Evolutionary conservation across 306 rosid species (phyloP).

Genomic region (Castanopsis chinensis): DNA sequence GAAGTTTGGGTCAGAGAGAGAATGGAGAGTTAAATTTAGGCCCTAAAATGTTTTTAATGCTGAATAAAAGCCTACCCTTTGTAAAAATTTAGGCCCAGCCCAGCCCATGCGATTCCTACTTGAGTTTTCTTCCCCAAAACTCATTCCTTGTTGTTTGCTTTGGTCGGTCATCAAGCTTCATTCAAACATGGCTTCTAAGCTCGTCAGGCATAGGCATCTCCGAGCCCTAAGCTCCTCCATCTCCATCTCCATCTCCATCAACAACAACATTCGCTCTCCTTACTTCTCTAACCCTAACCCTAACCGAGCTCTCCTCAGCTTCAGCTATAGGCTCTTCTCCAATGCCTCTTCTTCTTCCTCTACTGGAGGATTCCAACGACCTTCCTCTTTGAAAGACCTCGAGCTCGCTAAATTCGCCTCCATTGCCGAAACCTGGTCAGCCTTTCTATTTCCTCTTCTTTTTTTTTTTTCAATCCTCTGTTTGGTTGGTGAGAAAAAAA

Average conservation of each 20-base stretch:
- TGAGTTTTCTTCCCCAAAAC: background rate
- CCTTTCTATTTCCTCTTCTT: background rate
- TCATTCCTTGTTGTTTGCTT: background rate
- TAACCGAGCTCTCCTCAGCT: background rate
- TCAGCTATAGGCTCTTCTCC: conserved; percentile 40
- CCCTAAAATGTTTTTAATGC: no score
- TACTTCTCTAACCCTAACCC: background rate
- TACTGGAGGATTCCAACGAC: background rate
- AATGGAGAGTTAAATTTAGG: no score
- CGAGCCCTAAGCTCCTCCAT: conserved; percentile 27
- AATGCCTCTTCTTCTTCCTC: conserved; percentile 5
- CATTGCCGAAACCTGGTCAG: conserved; percentile 73
- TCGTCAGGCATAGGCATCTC: conserved; percentile 32
- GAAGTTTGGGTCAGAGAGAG: no score
- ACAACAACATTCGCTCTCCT: background rate
- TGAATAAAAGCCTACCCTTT: no score
- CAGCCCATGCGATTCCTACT: background rate
- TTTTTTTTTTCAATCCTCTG: background rate
- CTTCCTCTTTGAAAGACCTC: conserved; percentile 56
- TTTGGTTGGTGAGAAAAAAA: background rate
- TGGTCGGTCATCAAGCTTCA: background rate
- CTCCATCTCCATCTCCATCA: no score
- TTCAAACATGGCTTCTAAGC: conserved; percentile 33
- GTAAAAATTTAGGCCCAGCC: no score
- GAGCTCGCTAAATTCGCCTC: conserved; percentile 79